Percentiles rank a stretch among this genome's conserved stretches.
Conservation (phyloP, 2,329 filamentous ascomycete species). For the Diplocarpon rosae region DNA sequence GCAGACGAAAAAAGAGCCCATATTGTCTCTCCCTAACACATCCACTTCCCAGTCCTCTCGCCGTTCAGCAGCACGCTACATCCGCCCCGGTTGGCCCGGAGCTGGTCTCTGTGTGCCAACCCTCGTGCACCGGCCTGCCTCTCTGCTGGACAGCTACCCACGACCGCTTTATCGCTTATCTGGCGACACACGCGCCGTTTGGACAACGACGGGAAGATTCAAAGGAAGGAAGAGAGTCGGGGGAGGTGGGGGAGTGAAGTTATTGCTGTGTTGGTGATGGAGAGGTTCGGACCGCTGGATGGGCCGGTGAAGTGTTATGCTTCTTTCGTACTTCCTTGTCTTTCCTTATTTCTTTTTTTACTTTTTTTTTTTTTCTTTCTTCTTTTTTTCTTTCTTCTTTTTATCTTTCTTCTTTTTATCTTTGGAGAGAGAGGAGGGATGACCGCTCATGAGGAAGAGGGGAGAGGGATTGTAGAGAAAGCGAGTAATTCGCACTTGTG, state of each 20-base stretch:
- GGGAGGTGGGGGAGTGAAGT: slow-evolving; percentile 18
- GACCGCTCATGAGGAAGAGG: too few species aligned
- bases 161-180: slow-evolving; percentile 23
- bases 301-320: slow-evolving; percentile 11
- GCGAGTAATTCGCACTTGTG: too few species aligned
- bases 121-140: slow-evolving; percentile 18
- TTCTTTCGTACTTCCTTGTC: background rate
- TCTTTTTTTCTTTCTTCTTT: background rate
- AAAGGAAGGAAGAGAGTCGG: slow-evolving; percentile 12
- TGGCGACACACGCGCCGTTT: slow-evolving; percentile 22
- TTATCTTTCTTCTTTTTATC: background rate
- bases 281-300: slow-evolving; percentile 17
- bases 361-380: background rate
- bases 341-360: background rate
- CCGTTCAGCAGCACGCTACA: slow-evolving; percentile 3
- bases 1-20: too few species aligned
- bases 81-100: slow-evolving; percentile 10
- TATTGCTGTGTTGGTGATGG: slow-evolving; percentile 12
- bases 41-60: background rate
- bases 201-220: slow-evolving; percentile 13
- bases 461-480: too few species aligned
- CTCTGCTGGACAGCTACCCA: slow-evolving; percentile 16
- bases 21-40: too few species aligned
- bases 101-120: slow-evolving; percentile 9
- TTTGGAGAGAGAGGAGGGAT: too few species aligned